These are phyloP conservation scores for Glycyrrhiza uralensis DNA, from an alignment of 306 rosid genomes.

Conservation along the genomic window DNA sequence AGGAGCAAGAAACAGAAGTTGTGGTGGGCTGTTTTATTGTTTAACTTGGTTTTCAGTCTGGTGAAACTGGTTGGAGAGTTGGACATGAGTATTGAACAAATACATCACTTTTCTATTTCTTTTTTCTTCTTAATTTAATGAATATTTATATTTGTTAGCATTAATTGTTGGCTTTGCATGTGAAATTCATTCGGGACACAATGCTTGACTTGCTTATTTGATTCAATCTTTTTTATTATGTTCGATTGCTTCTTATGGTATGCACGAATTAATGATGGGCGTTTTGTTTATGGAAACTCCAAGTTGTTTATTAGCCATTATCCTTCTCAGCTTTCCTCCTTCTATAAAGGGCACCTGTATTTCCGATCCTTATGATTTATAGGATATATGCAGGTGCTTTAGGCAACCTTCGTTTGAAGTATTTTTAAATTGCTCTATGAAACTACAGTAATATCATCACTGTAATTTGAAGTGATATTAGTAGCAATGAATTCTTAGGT, in stretches of 20 bases:
- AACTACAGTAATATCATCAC: not conserved
- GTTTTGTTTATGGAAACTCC: not conserved
- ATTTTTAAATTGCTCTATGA: not conserved
- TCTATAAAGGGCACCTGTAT: not conserved
- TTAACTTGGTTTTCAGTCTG: not conserved
- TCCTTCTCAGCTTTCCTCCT: not conserved
- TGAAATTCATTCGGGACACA: not conserved
- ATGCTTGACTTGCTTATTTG: not conserved
- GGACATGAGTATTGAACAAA: not conserved
- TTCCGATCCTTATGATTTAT: not conserved
- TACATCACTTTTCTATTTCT: not conserved
- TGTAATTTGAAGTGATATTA: not conserved
- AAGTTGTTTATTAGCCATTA: constrained; percentile 9
- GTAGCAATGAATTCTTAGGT: not conserved
- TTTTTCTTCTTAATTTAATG: not conserved
- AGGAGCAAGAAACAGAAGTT: not conserved
- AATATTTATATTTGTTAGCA: not conserved
- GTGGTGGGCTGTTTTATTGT: not conserved
- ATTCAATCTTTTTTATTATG: not conserved
- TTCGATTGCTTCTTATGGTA: not conserved
- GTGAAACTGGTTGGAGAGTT: not conserved
- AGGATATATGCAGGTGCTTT: not conserved
- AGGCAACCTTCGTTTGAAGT: not conserved
- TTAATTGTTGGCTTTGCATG: not conserved
- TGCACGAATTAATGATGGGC: not conserved